phyloP scores from a whole-genome alignment of 2,329 filamentous ascomycete genomes.

The Stylonectria norvegica region DNA sequence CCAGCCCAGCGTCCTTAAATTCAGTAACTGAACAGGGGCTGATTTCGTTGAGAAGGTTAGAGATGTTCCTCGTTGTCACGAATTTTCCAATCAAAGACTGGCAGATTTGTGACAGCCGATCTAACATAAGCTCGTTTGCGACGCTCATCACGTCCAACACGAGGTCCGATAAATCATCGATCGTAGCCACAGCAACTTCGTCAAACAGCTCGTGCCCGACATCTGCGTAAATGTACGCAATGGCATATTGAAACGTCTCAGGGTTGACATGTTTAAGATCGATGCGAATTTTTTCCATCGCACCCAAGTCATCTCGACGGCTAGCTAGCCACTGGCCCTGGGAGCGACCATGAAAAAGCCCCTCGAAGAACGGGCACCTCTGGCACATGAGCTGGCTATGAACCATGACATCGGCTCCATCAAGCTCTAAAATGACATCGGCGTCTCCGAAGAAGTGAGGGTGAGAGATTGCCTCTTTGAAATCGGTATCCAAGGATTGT shows the following conservation, averaged over 20 bases:
- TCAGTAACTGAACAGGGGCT: constrained; percentile 76
- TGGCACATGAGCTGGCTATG: constrained; percentile 79
- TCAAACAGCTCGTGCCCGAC: constrained; percentile 78
- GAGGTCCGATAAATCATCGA: constrained; percentile 86
- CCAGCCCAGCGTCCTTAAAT: constrained; percentile 84
- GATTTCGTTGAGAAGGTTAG: constrained; percentile 79
- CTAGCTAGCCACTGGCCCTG: constrained; percentile 77
- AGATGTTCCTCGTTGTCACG: constrained; percentile 82
- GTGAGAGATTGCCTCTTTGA: constrained; percentile 67
- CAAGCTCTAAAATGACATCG: constrained; percentile 76
- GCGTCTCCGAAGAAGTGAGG: constrained; percentile 70
- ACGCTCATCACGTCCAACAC: constrained; percentile 85
- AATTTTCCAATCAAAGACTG: constrained; percentile 80
- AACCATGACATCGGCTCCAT: constrained; percentile 65
- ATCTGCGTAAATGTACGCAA: constrained; percentile 82
- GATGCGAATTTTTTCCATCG: constrained; percentile 55
- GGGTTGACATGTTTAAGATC: constrained; percentile 79
- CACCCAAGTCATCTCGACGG: constrained; percentile 49
- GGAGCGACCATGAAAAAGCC: constrained; percentile 84
- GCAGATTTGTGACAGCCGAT: constrained; percentile 84
- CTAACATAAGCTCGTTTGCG: constrained; percentile 93
- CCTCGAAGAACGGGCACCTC: constrained; percentile 88
- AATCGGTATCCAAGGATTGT: constrained; percentile 63
- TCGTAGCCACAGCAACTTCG: constrained; percentile 62
- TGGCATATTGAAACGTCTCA: constrained; percentile 71